These are phyloP conservation scores for Favolaschia claudopus DNA, from an alignment of 768 basidiomycete species.

Conservation along the genomic window DNA sequence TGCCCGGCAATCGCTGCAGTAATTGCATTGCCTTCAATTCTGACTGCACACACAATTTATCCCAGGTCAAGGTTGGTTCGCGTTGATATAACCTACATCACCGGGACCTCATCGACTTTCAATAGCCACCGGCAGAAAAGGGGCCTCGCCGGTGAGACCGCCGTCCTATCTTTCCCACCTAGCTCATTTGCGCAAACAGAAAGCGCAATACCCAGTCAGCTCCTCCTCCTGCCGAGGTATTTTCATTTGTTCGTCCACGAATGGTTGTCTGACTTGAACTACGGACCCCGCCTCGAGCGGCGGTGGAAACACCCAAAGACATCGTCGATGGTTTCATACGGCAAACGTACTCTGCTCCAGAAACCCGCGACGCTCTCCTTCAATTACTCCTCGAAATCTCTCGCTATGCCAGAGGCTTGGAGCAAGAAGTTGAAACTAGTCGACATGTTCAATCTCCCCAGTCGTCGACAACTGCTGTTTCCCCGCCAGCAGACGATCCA, in stretches of 20 bases:
- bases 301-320: neutral
- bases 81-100: neutral
- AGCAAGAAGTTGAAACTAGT: conserved; percentile 2
- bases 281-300: neutral
- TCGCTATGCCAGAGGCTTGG: conserved; percentile 18
- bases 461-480: neutral
- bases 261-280: neutral
- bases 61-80: conserved; percentile 11
- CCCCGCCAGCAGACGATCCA: neutral
- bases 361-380: conserved; percentile 14
- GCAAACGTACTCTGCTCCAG: conserved; percentile 4
- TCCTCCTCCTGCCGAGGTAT: neutral
- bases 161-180: neutral
- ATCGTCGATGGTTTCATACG: conserved; percentile 13
- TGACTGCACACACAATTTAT: conserved; percentile 14
- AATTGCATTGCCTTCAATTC: conserved; percentile 22
- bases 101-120: neutral
- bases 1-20: conserved; percentile 10
- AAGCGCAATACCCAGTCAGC: conserved; percentile 2
- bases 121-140: neutral
- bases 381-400: conserved; percentile 16
- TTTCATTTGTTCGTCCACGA: neutral
- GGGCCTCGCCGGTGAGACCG: conserved; percentile 8
- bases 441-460: conserved; percentile 7
- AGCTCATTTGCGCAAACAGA: neutral